Evolutionary conservation across 1,139 yeast species (phyloP).

Genomic region (Torulaspora pretoriensis): DNA sequence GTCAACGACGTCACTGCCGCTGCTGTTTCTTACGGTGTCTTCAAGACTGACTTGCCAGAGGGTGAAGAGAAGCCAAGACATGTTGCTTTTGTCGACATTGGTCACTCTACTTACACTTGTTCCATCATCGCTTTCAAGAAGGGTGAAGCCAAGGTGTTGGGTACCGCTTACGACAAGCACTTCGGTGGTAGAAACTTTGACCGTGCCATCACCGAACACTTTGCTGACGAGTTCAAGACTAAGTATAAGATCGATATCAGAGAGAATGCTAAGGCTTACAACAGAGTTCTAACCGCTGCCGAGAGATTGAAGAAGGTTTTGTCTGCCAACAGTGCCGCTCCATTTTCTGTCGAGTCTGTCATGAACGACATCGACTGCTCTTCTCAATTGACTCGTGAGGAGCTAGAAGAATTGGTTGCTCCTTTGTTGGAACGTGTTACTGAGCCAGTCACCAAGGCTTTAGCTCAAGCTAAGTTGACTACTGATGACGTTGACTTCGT

Average conservation of each 20-base stretch:
- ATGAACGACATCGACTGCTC: slow-evolving; percentile 97
- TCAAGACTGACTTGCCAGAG: slow-evolving; percentile 90
- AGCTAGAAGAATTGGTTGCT: slow-evolving; percentile 80
- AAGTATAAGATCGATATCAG: slow-evolving; percentile 92
- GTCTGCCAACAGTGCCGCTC: slow-evolving; percentile 94
- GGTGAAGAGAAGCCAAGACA: slow-evolving; percentile 71
- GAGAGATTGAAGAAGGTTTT: slow-evolving; percentile 93
- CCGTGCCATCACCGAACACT: slow-evolving; percentile 87
- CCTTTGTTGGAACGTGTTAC: slow-evolving; percentile 76
- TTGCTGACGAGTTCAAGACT: slow-evolving; percentile 83
- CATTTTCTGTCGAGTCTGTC: slow-evolving; percentile 90
- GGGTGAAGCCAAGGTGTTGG: slow-evolving; percentile 92
- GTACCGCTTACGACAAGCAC: slow-evolving; percentile 90
- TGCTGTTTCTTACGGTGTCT: slow-evolving; percentile 98
- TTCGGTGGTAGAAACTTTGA: slow-evolving; percentile 99
- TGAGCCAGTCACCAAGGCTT: slow-evolving; percentile 76
- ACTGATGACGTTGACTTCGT: slow-evolving; percentile 78
- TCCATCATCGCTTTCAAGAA: slow-evolving; percentile 87
- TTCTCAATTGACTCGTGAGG: slow-evolving; percentile 83
- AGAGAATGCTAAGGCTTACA: slow-evolving; percentile 90
- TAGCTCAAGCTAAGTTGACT: slow-evolving; percentile 71
- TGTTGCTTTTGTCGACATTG: slow-evolving; percentile 93
- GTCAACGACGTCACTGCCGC: slow-evolving; percentile 98
- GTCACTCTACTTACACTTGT: slow-evolving; percentile 93
- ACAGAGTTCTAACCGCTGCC: slow-evolving; percentile 86